Base-by-base conservation (phyloP, 768 basidiomycete genomes). In the Neoboletus subvelutipes region DNA sequence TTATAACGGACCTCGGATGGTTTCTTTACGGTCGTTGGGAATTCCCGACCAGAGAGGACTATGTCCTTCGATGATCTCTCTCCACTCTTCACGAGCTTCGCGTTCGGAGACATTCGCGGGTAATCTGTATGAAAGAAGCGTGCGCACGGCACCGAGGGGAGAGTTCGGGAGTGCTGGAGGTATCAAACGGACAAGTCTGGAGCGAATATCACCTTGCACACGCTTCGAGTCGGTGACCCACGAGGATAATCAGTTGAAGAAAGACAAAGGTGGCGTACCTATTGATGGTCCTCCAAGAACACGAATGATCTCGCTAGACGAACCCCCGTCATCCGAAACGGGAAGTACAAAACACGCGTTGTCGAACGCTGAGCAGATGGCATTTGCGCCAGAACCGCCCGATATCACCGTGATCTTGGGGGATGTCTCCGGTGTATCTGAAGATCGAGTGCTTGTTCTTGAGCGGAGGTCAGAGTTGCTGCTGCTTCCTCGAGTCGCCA, bases 281-380 rank as follows among this genome's bases (percentile, higher is more conserved):
- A 94, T 83, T 34, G 91, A 92, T 22, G 91, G 90, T 3, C 91
- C 91, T 18, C 89, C 90, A 52, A 98, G 78, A 24, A 94, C 92
- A 48, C 94, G 85, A 50, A 94, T 91, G 51, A 96, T 96, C 77
- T 97, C 94, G 61, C 90, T 91, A 3, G 94, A 96, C 4, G 92
- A 94, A 43, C 95, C 95, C 1, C 95, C 95, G 70, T 98, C 94
- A 68, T 98, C 95, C 7, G 93, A 95, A 33, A 98, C 92, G 6
- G 95, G 95, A 34, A 98, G 78, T 26, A 94, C 86, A 66, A 94
- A 93, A 66, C 84, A 87, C 24, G 90, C 86, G 58, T 78, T 66
- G 3, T 79, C 80, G 67, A 98, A 97, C 3, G 93, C 92, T 40
- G 88, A 77, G 62, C 92, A 94, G 61, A 98, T 89, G 22, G 90